Evolutionary conservation across 805 yeast genomes (phyloP).

Genomic region (Cyberlindnera japonica): DNA sequence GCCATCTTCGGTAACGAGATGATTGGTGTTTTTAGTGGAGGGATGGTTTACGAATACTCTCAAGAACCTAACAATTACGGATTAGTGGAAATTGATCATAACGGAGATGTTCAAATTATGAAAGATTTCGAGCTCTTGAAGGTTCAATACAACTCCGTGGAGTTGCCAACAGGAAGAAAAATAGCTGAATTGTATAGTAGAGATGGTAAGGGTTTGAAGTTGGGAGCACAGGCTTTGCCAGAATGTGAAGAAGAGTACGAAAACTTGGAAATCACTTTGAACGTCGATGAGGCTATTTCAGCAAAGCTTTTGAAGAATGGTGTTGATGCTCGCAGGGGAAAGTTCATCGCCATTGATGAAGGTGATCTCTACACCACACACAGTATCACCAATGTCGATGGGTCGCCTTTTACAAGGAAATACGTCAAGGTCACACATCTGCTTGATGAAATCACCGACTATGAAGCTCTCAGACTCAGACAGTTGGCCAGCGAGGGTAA

Average conservation of each 20-base stretch:
- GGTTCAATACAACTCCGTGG: constrained; percentile 39
- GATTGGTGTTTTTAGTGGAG: constrained; percentile 80
- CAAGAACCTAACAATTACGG: constrained; percentile 81
- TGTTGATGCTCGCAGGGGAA: constrained; percentile 45
- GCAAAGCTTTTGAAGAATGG: constrained; percentile 46
- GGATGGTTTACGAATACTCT: constrained; percentile 88
- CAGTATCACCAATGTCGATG: constrained; percentile 42
- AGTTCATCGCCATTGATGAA: constrained; percentile 42
- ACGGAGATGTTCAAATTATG: constrained; percentile 45
- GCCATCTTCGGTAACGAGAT: constrained; percentile 67
- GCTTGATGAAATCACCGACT: constrained; percentile 24
- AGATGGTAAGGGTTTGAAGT: constrained; percentile 23
- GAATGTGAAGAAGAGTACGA: constrained; percentile 39
- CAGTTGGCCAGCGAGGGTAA: constrained; percentile 23
- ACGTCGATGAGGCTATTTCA: constrained; percentile 41
- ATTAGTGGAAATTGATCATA: constrained; percentile 56
- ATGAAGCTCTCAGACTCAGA: constrained; percentile 24
- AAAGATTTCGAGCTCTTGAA: constrained; percentile 57
- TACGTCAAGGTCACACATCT: constrained; percentile 22
- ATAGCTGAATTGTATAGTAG: constrained; percentile 24
- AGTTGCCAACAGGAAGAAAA: constrained; percentile 28
- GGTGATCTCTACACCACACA: constrained; percentile 41
- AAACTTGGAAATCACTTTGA: constrained; percentile 38
- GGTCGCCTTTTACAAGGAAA: constrained; percentile 28
- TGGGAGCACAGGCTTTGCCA: constrained; percentile 27